A percentile compares a stretch with the other conserved stretches of the same genome.
These are phyloP conservation scores for Sordariomycetes sp. DNA, from an alignment of 2,329 filamentous ascomycete species.

Conservation along the genomic window DNA sequence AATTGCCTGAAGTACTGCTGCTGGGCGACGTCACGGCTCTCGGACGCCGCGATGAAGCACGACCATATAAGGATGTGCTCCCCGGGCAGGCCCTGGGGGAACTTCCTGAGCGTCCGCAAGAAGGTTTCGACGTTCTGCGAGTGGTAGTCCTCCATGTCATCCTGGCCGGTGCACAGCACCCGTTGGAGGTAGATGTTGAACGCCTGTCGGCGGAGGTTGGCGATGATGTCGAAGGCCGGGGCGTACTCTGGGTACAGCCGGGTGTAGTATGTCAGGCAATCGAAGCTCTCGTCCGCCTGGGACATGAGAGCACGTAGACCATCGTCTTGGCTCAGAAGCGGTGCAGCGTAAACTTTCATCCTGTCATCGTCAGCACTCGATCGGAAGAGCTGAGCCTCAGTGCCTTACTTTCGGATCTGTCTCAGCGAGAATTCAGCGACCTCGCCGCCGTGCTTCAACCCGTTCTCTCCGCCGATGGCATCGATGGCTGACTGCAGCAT, in stretches of 20 bases:
- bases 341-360: conserved; percentile 3
- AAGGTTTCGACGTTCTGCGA: background rate
- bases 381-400: too few species aligned
- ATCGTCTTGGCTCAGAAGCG: background rate
- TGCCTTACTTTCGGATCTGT: conserved; percentile 16
- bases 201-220: background rate
- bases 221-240: background rate
- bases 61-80: conserved; percentile 5
- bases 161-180: background rate
- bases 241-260: conserved; percentile 1
- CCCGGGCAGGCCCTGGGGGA: background rate
- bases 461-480: conserved; percentile 13
- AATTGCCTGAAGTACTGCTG: conserved; percentile 1
- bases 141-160: background rate
- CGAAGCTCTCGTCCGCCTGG: conserved; percentile 1
- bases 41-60: conserved; percentile 5
- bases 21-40: background rate
- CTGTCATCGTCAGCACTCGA: too few species aligned
- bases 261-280: conserved; percentile 1
- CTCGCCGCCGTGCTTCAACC: conserved; percentile 7
- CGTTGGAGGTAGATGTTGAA: conserved; percentile 4
- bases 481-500: conserved; percentile 16
- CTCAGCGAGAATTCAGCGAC: conserved; percentile 12
- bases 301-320: background rate
- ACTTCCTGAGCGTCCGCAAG: background rate